These are phyloP conservation scores for Trypanosoma boissoni DNA, from an alignment of 208 protist species.

Conservation along the genomic window DNA sequence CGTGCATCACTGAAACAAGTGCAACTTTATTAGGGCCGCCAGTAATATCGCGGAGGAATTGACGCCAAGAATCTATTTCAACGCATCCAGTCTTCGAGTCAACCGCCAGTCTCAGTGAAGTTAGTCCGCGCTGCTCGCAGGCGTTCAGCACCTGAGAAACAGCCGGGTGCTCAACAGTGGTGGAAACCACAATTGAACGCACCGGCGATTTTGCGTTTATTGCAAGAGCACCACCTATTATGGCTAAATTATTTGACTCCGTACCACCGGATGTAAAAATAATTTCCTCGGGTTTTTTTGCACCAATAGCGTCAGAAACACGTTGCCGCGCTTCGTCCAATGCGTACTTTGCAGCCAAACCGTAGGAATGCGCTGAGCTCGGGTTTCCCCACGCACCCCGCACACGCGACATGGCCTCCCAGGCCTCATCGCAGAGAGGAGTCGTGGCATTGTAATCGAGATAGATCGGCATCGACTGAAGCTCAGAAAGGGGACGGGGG, in stretches of 20 bases:
- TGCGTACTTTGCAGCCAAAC: conserved; percentile 76
- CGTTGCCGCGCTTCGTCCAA: conserved; percentile 69
- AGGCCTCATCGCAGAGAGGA: conserved; percentile 81
- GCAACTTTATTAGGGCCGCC: conserved; percentile 43
- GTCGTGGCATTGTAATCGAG: conserved; percentile 95
- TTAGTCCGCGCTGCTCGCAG: conserved; percentile 16
- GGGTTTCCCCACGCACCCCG: conserved; percentile 87
- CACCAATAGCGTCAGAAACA: conserved; percentile 50
- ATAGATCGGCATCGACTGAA: conserved; percentile 84
- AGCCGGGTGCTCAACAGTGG: conserved; percentile 83
- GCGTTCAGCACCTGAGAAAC: conserved; percentile 77
- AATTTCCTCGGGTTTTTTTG: conserved; percentile 48
- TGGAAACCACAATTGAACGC: conserved; percentile 62
- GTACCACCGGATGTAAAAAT: conserved; percentile 94
- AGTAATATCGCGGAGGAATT: conserved; percentile 29
- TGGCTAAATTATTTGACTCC: conserved; percentile 93
- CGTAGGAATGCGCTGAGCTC: conserved; percentile 82
- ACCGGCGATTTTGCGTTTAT: conserved; percentile 29
- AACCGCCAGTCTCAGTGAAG: conserved; percentile 39
- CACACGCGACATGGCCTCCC: conserved; percentile 57
- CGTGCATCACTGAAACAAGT: conserved; percentile 94
- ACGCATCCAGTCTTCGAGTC: conserved; percentile 36
- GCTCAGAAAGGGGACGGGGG: conserved; percentile 46
- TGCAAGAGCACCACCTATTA: conserved; percentile 56
- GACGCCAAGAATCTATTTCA: conserved; percentile 29